These are phyloP conservation scores for Marvania coccoides DNA, from an alignment of 139 green algal species.

Conservation along the genomic window DNA sequence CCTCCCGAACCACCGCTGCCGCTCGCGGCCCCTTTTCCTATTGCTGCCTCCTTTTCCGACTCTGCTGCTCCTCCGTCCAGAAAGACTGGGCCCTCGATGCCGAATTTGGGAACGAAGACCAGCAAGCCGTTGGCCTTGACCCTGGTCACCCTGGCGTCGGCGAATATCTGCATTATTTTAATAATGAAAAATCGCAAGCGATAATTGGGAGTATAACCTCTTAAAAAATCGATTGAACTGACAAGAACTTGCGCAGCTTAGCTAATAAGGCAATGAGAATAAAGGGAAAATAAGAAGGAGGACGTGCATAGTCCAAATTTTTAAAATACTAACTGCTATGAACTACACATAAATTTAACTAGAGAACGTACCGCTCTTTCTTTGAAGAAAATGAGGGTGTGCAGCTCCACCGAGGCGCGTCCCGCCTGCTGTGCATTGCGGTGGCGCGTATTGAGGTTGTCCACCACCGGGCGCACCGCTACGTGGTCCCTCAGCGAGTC, in stretches of 20 bases:
- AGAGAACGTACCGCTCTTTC: too few species aligned
- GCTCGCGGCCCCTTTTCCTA: neutral
- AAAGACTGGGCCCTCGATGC: constrained; percentile 90
- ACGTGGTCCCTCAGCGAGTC: constrained; percentile 34
- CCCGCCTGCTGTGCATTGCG: constrained; percentile 89
- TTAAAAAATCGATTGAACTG: too few species aligned
- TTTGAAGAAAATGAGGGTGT: constrained; percentile 97
- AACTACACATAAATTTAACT: neutral
- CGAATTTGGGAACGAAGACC: constrained; percentile 95
- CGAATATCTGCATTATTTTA: constrained; percentile 32
- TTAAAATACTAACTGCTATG: neutral
- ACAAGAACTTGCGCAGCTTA: too few species aligned
- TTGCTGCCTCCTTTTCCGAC: neutral
- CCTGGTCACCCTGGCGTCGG: constrained; percentile 64
- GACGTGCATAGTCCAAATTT: neutral
- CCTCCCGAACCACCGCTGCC: neutral
- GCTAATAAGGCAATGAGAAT: too few species aligned
- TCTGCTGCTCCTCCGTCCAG: constrained; percentile 8
- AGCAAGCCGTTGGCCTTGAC: constrained; percentile 75
- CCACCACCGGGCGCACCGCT: constrained; percentile 43
- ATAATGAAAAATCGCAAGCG: too few species aligned
- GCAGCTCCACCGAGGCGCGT: constrained; percentile 83
- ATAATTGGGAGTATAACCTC: too few species aligned
- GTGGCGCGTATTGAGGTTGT: constrained; percentile 89
- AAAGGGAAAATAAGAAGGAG: too few species aligned